Conservation (phyloP, 352 stramenopile species). For the Globisporangium perplexum region DNA sequence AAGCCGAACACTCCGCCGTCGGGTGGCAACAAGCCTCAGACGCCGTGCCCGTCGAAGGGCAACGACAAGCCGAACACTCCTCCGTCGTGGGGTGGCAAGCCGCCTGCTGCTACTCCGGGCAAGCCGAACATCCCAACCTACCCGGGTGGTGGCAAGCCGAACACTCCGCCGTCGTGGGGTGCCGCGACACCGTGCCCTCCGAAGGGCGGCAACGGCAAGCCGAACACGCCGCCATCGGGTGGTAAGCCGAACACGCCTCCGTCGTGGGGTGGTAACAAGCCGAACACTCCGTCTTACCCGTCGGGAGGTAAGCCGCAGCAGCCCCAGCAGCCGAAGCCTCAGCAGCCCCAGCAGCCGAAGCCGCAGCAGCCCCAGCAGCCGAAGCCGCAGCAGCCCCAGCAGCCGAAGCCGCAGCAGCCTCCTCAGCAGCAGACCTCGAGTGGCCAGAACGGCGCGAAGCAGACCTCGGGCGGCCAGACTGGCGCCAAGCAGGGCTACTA, state of each 20-base stretch:
- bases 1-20: background rate
- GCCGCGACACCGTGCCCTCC: background rate
- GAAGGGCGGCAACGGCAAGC: background rate
- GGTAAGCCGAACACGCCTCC: conserved; percentile 1
- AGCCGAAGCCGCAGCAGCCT: background rate
- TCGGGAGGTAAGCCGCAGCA: conserved; percentile 4
- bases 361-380: conserved; percentile 2
- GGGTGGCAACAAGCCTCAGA: too few species aligned
- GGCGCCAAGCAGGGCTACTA: conserved; percentile 10
- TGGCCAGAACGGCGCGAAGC: conserved; percentile 7
- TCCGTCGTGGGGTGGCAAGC: background rate
- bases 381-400: background rate
- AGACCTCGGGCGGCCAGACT: conserved; percentile 1
- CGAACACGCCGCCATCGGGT: background rate
- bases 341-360: background rate
- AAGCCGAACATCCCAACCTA: background rate
- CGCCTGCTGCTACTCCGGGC: background rate
- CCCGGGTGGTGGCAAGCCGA: conserved; percentile 1
- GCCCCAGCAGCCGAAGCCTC: conserved; percentile 3
- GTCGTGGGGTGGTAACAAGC: background rate
- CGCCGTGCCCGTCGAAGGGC: background rate
- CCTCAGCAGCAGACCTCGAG: background rate
- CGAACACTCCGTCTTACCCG: conserved; percentile 2
- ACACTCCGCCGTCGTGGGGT: background rate
- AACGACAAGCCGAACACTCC: conserved; percentile 3